Conservation (phyloP, 169 alveolate species). For the Plasmodium sp. region DNA sequence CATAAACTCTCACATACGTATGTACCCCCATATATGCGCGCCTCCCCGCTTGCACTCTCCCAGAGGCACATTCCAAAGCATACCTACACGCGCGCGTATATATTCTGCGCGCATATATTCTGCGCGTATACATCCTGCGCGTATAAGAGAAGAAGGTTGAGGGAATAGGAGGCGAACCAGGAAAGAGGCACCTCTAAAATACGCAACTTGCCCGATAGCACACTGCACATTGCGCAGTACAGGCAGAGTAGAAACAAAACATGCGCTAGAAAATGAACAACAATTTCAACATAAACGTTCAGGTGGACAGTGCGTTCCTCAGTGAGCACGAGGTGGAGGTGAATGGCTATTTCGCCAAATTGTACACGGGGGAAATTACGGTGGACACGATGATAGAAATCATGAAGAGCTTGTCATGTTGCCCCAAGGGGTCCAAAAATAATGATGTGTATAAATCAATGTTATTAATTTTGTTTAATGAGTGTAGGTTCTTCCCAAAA, state of each 20-base stretch:
- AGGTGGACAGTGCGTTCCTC: conserved; percentile 63
- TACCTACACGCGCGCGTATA: not conserved
- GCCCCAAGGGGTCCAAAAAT: conserved; percentile 83
- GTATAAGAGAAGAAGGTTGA: not conserved
- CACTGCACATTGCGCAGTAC: not conserved
- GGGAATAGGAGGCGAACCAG: not conserved
- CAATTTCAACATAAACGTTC: conserved; percentile 71
- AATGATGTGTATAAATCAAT: conserved; percentile 81
- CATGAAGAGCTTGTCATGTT: conserved; percentile 78
- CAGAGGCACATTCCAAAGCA: not conserved
- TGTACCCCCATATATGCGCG: not conserved
- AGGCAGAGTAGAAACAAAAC: conserved; percentile 20
- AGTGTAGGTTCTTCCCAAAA: conserved; percentile 90
- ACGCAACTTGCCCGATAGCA: not conserved
- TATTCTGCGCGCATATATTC: not conserved
- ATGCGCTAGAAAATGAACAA: conserved; percentile 60
- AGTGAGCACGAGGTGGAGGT: conserved; percentile 80
- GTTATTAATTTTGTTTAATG: conserved; percentile 87
- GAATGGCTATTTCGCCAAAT: conserved; percentile 81
- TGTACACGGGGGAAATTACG: conserved; percentile 83
- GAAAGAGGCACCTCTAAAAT: not conserved
- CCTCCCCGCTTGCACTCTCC: not conserved
- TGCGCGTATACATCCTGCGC: not conserved
- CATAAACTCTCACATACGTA: not conserved
- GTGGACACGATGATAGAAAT: conserved; percentile 84